Percentiles rank a stretch among this genome's conserved stretches.
These are phyloP conservation scores for Rhamnella rubrinervis DNA, from an alignment of 331 rosid genomes.

Conservation along the genomic window DNA sequence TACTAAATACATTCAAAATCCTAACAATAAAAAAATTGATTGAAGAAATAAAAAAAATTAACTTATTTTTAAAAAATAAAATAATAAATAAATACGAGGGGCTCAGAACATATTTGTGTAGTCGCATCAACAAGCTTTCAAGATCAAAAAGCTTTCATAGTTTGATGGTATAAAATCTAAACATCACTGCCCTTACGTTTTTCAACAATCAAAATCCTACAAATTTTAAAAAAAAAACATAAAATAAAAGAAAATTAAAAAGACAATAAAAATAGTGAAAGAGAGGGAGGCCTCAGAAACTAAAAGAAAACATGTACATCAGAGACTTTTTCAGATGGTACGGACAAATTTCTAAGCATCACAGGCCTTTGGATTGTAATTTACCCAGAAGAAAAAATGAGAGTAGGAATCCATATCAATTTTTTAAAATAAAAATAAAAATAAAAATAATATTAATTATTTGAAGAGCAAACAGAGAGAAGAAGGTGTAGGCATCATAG, in stretches of 20 bases:
- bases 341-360: conserved; percentile 31
- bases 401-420: too few relatives aligned
- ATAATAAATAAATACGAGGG: background rate
- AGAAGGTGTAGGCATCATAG: conserved; percentile 33
- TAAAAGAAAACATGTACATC: background rate
- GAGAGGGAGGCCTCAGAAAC: conserved; percentile 32
- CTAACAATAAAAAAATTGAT: background rate
- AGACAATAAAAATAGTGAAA: rapidly evolving
- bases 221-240: too few relatives aligned
- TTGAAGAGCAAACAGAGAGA: background rate
- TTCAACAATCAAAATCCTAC: background rate
- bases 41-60: background rate
- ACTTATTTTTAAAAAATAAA: too few relatives aligned
- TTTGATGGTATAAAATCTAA: conserved; percentile 70
- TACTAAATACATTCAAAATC: background rate
- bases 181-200: conserved; percentile 48
- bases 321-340: conserved; percentile 31
- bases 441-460: too few relatives aligned
- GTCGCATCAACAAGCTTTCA: conserved; percentile 63
- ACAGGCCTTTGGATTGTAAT: conserved; percentile 12
- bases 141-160: conserved; percentile 56
- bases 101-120: conserved; percentile 49
- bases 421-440: too few relatives aligned
- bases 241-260: background rate
- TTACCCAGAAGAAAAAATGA: too few relatives aligned